Conservation (phyloP, 2,329 filamentous ascomycete genomes). For the Epichloe glyceriae region DNA sequence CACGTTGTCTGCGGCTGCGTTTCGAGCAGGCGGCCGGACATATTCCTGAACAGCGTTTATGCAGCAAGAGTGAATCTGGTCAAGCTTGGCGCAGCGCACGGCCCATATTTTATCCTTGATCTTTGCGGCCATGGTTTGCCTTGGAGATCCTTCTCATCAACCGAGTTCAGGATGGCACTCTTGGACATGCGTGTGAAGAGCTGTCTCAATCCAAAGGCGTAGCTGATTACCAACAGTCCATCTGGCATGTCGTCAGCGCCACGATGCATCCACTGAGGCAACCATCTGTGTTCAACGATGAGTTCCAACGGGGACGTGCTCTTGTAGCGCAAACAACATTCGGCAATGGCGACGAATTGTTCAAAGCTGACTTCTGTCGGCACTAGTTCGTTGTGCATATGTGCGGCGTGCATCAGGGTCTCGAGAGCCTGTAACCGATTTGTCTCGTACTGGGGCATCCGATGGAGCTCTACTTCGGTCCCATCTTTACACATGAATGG, state of each 20-base stretch:
- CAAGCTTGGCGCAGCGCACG: constrained; percentile 34
- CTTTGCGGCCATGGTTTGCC: constrained; percentile 32
- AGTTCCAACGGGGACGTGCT: constrained; percentile 38
- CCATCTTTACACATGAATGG: constrained; percentile 29
- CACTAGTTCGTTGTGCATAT: constrained; percentile 33
- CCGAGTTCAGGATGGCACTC: constrained; percentile 32
- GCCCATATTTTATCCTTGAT: constrained; percentile 37
- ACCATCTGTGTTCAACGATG: constrained; percentile 36
- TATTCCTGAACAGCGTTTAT: constrained; percentile 32
- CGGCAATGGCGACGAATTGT: constrained; percentile 38
- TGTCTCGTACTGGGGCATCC: constrained; percentile 38
- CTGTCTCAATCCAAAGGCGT: constrained; percentile 35
- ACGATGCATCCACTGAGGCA: constrained; percentile 37
- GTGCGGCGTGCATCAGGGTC: constrained; percentile 37
- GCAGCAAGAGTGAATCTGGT: constrained; percentile 36
- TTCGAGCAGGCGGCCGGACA: constrained; percentile 18
- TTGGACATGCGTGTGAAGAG: constrained; percentile 39
- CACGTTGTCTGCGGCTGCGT: constrained; percentile 9
- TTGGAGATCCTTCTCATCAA: constrained; percentile 29
- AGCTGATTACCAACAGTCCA: constrained; percentile 38
- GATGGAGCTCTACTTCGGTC: constrained; percentile 31
- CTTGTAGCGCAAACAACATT: constrained; percentile 35
- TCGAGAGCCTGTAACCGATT: constrained; percentile 29
- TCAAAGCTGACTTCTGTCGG: constrained; percentile 34
- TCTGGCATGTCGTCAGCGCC: constrained; percentile 35